Evolutionary conservation across 2,329 filamentous ascomycete species (phyloP), one percentile per base, ranked within the genome.

Genomic region (Pseudogymnoascus sp.): DNA sequence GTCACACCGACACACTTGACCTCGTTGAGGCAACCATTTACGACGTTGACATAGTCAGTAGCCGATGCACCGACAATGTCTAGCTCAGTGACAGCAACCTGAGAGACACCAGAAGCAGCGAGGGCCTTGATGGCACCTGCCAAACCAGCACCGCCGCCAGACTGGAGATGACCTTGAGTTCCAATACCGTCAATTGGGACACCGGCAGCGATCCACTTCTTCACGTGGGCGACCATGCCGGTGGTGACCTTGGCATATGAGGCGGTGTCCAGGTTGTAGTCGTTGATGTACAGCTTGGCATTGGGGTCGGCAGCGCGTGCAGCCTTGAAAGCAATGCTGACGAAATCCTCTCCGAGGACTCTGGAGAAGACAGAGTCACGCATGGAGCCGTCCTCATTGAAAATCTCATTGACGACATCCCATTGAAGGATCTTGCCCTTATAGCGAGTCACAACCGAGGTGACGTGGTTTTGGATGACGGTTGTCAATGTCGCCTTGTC

Each of bases 201-300:
- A 63, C 85, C 85, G 1, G 78, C 78, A 0, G 78, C 78, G 56
- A 83, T 68, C 84, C 84, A 88, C 71, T 84, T 80, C 71, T 82
- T 81, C 67, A 53, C 46, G 8, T 53, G 14, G 2, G 46, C 7
- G 6, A 31, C 46, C 26, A 53, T 53, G 3, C 46, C 89, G 85
- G 69, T 84, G 76, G 40, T 73, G 14, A 76, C 76, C 78, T 90
- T 90, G 67, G 79, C 76, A 68, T 80, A 80, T 67, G 68, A 78
- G 31, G 84, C 79, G 60, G 74, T 78, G 74, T 90, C 87, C 62
- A 89, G 80, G 76, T 87, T 87, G 75, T 79, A 82, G 73, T 90
- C 86, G 75, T 90, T 90, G 77, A 90, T 88, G 78, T 88, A 91
- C 61, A 90, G 78, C 76, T 85, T 87, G 3, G 84, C 85, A 62